Evolutionary conservation across 2,329 filamentous ascomycete species (phyloP), one percentile per base, ranked within the genome.

Genomic region (Dactylonectria estremocensis): DNA sequence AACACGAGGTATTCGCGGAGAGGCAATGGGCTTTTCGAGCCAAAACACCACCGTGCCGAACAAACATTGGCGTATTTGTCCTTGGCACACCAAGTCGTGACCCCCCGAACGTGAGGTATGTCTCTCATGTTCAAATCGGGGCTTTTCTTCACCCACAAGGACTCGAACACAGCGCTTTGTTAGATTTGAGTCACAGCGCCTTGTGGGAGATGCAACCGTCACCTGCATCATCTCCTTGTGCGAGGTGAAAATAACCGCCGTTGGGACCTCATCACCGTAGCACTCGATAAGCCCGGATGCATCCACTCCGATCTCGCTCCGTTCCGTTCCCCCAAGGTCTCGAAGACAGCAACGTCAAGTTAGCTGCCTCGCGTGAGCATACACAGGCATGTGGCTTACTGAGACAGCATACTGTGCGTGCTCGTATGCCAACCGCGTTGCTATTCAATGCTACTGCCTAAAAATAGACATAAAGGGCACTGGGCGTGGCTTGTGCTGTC

Each of bases 341-440:
- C 14, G 40, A 10, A 43, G n/a, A 43, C 33, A 24, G 31, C 5
- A 5, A 43, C 20, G 40, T 8, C 2, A 55, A 16, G 16, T 10
- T 37, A 33, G 22, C 13, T 20, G 49, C 31, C 49, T 43, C 40
- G 24, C 62, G 71, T 65, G 69, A 69, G 46, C 18, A 66, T 50
- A 70, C 11, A 50, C 50, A 64, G 55, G 57, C 70, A 73, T 69
- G 70, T 68, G 70, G 71, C 64, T 33, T 46, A 8, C 56, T 37
- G 62, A 64, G 49, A 59, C 28, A 58, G 24, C 28, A 37, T 50
- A 53, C 43, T 28, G 61, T 24, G 61, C 28, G 33, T 43, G 56
- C 61, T 59, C 43, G 16, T 2, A 3, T 20, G 11, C n/a, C 18
- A 14, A 37, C 14, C 4, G 13, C n/a, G 14, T 18, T 35, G 16